Evolutionary conservation across 2,329 filamentous ascomycete genomes (phyloP), one percentile per base, ranked within the genome.

Genomic region (Alternaria ethzedia): DNA sequence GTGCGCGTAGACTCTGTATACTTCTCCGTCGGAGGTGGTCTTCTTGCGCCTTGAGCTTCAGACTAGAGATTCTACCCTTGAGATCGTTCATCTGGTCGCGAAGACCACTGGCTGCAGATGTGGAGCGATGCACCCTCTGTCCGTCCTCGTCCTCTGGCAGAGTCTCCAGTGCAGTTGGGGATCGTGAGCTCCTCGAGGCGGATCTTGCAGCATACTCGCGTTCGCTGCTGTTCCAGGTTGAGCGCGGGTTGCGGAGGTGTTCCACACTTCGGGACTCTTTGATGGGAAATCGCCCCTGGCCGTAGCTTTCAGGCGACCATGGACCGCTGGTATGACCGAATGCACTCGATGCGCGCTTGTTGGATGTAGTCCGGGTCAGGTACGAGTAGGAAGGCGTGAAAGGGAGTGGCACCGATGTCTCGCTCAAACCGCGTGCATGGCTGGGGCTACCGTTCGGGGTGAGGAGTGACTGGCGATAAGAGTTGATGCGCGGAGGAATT

Each of bases 1-100:
- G 89, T 2, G 89, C 91, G 41, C 92, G 87, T 63, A 95, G 80
- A 73, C 87, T 94, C 70, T 93, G 90, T 56, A 94, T 79, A 77
- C 92, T 97, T 59, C 90, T 87, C 54, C 94, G 87, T 73, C 92
- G 90, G 72, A 96, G 79, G 70, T 87, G 93, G 70, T 97, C 94
- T 61, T 91, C 91, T 20, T 91, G 88, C 0, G 92, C 91, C 71
- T 93, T 90, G 66, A 94, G 89, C 70, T 92, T 91, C 45, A 97
- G 80, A 15, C 85, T 91, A 2, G 93, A 94, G 36, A 97, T 94
- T 73, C 93, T 93, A 63, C 91, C 92, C 75, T 94, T 94, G 50
- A 97, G 84, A 57, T 91, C 93, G 59, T 91, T 89, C 87, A 97
- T 92, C 77, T 97, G 93, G 68, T 93, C 90, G 64, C 93, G 92